phyloP scores from a whole-genome alignment of 2,329 filamentous ascomycete genomes.

The Thyridium curvatum region DNA sequence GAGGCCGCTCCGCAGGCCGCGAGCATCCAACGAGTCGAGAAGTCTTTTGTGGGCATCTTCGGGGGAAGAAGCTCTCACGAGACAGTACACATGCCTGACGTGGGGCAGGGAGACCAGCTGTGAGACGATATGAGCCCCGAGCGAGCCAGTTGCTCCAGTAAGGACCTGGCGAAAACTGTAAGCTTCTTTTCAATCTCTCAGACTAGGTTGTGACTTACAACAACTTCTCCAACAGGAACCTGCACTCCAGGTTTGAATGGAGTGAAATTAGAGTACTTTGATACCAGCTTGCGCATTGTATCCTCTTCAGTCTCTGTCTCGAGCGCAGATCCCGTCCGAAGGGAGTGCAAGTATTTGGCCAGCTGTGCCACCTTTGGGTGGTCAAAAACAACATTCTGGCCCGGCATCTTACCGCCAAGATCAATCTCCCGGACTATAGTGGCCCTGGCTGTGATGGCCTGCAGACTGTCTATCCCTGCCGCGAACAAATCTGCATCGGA shows the following conservation, averaged over 20 bases:
- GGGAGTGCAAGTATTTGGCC: constrained; percentile 32
- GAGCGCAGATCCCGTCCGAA: constrained; percentile 28
- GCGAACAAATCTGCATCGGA: constrained; percentile 51
- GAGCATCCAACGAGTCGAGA: constrained; percentile 1
- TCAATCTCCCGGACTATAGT: constrained; percentile 45
- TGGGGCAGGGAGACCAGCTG: constrained; percentile 52
- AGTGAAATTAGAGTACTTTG: constrained; percentile 31
- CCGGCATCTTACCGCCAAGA: constrained; percentile 36
- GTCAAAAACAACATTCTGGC: constrained; percentile 55
- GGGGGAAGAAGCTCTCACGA: constrained; percentile 36
- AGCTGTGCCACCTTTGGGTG: constrained; percentile 41
- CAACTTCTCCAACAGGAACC: constrained; percentile 1
- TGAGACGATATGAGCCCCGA: constrained; percentile 54
- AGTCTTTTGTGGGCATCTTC: constrained; percentile 14
- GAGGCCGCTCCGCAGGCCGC: too few relatives aligned
- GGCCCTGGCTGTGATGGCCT: constrained; percentile 49
- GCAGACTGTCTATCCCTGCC: constrained; percentile 51
- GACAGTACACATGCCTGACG: constrained; percentile 44
- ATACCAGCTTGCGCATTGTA: constrained; percentile 36
- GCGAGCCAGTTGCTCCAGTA: constrained; percentile 60
- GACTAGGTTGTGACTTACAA: too few relatives aligned
- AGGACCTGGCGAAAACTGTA: constrained; percentile 30
- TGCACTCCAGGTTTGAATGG: constrained; percentile 12
- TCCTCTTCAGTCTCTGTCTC: constrained; percentile 27
- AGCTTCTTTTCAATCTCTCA: constrained; percentile 1